A percentile compares a stretch with the other conserved stretches of the same genome.
Evolutionary conservation across 306 rosid genomes (phyloP).

Genomic region (Bauhinia variegata): DNA sequence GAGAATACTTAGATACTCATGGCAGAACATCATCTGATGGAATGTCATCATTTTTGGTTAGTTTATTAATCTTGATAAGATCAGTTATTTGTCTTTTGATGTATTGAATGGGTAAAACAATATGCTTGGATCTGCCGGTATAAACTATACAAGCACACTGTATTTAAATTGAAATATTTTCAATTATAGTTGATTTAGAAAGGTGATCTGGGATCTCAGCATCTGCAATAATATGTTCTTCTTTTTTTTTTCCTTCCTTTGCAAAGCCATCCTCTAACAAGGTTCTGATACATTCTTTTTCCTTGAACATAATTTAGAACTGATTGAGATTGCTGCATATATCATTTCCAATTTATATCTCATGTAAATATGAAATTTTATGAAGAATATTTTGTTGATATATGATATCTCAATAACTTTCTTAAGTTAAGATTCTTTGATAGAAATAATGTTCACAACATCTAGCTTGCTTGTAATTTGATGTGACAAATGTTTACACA

Average conservation of each 20-base stretch:
- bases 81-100: slow-evolving; percentile 26
- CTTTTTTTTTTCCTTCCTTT: slow-evolving; percentile 1
- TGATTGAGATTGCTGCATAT: background rate
- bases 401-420: background rate
- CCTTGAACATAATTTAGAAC: background rate
- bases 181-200: slow-evolving; percentile 20
- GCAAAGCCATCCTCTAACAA: slow-evolving; percentile 12
- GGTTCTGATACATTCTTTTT: background rate
- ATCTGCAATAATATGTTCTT: slow-evolving; percentile 1
- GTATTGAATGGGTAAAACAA: slow-evolving; percentile 24
- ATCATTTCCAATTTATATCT: background rate
- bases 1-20: slow-evolving; percentile 88
- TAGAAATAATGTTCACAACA: slow-evolving; percentile 4
- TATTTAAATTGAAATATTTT: background rate
- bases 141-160: background rate
- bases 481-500: background rate
- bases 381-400: background rate
- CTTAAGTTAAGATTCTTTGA: background rate
- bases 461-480: slow-evolving; percentile 26
- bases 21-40: slow-evolving; percentile 95
- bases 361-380: too few relatives aligned
- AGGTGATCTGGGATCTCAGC: slow-evolving; percentile 17
- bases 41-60: slow-evolving; percentile 93
- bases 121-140: slow-evolving; percentile 21
- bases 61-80: slow-evolving; percentile 44